Conservation (phyloP, 768 basidiomycete species). For the Cyclocybe aegerita region DNA sequence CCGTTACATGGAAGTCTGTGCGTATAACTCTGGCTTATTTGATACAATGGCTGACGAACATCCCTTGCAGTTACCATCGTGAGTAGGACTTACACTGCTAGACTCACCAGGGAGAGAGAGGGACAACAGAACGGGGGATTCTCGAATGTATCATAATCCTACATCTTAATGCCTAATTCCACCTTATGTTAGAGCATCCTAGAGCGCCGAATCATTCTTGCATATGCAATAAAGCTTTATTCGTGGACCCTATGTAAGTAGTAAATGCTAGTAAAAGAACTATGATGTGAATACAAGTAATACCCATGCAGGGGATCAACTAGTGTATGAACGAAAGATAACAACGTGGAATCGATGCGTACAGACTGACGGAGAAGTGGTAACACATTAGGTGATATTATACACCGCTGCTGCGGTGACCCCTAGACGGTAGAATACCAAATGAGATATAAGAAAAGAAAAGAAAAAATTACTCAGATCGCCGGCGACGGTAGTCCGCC, state of each 20-base stretch:
- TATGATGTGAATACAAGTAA: neutral
- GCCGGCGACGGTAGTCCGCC: slow-evolving; percentile 1
- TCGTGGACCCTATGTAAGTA: too few species aligned
- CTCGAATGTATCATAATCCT: neutral
- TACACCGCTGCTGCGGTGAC: too few species aligned
- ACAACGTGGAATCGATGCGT: neutral
- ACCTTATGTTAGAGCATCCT: neutral
- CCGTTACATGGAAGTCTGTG: slow-evolving; percentile 84
- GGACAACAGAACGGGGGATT: slow-evolving; percentile 13
- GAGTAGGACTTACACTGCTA: slow-evolving; percentile 62
- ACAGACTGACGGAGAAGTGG: neutral
- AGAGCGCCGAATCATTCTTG: too few species aligned
- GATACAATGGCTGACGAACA: neutral
- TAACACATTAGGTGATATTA: neutral
- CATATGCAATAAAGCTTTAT: too few species aligned
- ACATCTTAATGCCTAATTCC: neutral
- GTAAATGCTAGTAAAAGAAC: neutral
- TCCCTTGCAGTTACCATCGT: slow-evolving; percentile 69
- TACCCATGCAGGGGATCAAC: neutral
- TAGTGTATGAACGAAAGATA: neutral
- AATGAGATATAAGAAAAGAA: neutral
- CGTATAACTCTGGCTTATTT: slow-evolving; percentile 28
- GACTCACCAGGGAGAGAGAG: slow-evolving; percentile 54
- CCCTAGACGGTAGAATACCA: neutral
- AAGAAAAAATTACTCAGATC: neutral